Percentiles rank a stretch among this genome's conserved stretches.
phyloP scores from a whole-genome alignment of 257 asterid species.

The Solanum commersonii region DNA sequence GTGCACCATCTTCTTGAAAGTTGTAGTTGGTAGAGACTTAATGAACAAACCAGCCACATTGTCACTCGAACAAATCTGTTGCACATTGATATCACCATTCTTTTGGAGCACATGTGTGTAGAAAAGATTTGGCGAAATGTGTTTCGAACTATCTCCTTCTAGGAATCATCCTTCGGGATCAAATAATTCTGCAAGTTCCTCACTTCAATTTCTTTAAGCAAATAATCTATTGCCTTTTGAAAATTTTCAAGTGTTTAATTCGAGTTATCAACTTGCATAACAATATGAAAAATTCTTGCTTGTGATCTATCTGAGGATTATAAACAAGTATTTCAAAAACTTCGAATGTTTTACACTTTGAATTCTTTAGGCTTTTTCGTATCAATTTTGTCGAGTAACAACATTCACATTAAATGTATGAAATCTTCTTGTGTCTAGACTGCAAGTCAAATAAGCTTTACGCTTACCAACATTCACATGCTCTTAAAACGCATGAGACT shows the following conservation, averaged over 20 bases:
- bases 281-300: background rate
- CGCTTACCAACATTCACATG: too few species aligned
- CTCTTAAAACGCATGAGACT: accelerated
- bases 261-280: background rate
- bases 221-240: too few species aligned
- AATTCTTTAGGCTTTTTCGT: too few species aligned
- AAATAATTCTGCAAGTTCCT: too few species aligned
- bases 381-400: too few species aligned
- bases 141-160: background rate
- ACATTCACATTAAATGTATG: too few species aligned
- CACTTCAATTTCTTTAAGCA: background rate
- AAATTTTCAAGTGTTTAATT: background rate
- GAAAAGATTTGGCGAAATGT: background rate
- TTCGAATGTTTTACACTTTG: too few species aligned
- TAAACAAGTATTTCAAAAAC: too few species aligned
- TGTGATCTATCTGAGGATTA: background rate
- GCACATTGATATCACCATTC: background rate
- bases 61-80: background rate
- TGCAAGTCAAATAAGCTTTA: too few species aligned
- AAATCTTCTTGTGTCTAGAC: too few species aligned
- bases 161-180: background rate
- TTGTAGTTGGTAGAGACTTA: background rate
- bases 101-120: background rate
- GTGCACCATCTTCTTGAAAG: background rate
- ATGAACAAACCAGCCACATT: accelerated